phyloP scores from a whole-genome alignment of 129 eudicot species.

The Chrysanthemum lavandulifolium region DNA sequence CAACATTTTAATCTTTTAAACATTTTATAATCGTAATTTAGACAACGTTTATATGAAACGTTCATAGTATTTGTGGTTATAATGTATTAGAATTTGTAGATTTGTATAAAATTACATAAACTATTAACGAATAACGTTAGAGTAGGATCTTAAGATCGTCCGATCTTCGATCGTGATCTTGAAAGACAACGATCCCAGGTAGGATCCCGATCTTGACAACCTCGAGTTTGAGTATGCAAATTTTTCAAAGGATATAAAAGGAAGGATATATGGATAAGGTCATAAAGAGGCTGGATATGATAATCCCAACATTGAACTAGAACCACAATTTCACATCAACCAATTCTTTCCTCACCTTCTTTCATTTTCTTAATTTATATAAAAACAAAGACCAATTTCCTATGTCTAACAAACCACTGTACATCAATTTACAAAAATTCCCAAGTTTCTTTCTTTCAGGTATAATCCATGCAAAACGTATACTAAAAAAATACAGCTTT shows the following conservation, averaged over 20 bases:
- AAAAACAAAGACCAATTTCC: slow-evolving; percentile 8
- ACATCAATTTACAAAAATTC: neutral
- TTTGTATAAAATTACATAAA: too few relatives aligned
- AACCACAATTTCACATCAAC: slow-evolving; percentile 22
- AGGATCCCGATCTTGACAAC: too few relatives aligned
- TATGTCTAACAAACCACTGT: slow-evolving; percentile 12
- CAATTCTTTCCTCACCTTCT: neutral
- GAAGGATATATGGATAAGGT: slow-evolving; percentile 22
- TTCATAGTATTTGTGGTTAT: too few relatives aligned
- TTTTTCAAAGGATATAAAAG: neutral
- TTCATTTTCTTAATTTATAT: neutral
- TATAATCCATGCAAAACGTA: neutral
- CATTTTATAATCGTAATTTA: too few relatives aligned
- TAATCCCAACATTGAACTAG: slow-evolving; percentile 23
- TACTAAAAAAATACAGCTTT: neutral
- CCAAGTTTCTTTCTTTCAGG: neutral
- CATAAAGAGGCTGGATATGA: slow-evolving; percentile 19
- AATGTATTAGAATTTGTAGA: too few relatives aligned
- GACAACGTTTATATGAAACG: too few relatives aligned
- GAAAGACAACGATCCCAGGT: too few relatives aligned
- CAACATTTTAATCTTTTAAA: too few relatives aligned
- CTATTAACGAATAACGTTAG: too few relatives aligned
- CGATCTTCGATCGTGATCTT: too few relatives aligned
- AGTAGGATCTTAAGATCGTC: too few relatives aligned
- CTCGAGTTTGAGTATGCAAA: neutral